Base-by-base conservation (phyloP, 768 basidiomycete species). In the Lactarius vividus region DNA sequence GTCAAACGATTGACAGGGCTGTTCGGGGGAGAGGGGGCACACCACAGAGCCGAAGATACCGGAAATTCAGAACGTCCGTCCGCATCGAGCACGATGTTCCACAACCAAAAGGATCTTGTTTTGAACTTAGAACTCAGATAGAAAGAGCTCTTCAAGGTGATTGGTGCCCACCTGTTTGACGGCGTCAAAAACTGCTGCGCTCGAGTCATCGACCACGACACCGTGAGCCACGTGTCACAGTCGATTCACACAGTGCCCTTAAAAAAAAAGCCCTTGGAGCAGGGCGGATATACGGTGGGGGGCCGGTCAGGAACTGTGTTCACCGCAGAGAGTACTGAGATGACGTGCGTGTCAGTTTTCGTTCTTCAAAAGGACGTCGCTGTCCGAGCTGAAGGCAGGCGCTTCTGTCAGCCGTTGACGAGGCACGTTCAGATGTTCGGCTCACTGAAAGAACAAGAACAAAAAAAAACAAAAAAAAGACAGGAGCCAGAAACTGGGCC, bases 51-150 rank as follows among this genome's bases (percentile, higher is more conserved):
- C 61, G 54, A 57, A 35, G 18, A 57, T 35, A 39, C 42, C 62
- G 57, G 57, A 52, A 39, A 39, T 52, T 49, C 62, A 57, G 56
- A 8, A 57, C 44, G 57, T 31, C 46, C 44, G 37, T 37, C 35
- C 11, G 11, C 63, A 64, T 8, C 13, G 46, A 46, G 23, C 20
- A 57, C 49, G 26, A 49, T 31, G 46, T 57, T 20, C 26, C 35
- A 63, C 35, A 37, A 57, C 42, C 33, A 44, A 3, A 33, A 57
- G 9, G 23, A 26, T 26, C 10, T 11, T 20, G 20, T 46, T 46
- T n/a, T 13, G 35, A 37, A 37, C 35, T 49, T 9, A 23, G 46
- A 54, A 20, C 35, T 15, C 31, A 49, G 54, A 42, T 16, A 10
- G 53, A 31, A 55, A 9, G 31, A 39, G 26, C 15, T 20, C 52